phyloP scores from a whole-genome alignment of 441 rosid genomes.

The Erodium chrysanthum region DNA sequence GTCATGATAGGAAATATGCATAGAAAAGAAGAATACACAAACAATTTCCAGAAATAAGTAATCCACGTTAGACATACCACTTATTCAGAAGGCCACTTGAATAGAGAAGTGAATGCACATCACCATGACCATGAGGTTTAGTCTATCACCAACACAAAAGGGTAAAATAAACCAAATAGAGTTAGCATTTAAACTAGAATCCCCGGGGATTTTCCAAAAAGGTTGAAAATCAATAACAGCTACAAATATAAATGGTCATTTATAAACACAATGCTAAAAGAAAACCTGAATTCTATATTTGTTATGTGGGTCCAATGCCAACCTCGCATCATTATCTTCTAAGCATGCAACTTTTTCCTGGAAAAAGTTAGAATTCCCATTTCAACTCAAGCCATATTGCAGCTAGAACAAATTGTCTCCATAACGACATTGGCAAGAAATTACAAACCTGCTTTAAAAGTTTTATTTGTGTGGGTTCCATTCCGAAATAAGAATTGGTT shows the following conservation, averaged over 20 bases:
- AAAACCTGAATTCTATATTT: constrained; percentile 78
- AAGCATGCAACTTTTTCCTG: constrained; percentile 99
- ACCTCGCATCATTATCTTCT: constrained; percentile 83
- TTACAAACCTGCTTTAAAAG: constrained; percentile 80
- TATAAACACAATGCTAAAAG: not conserved
- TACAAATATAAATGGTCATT: not conserved
- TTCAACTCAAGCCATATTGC: constrained; percentile 11
- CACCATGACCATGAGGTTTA: constrained; percentile 98
- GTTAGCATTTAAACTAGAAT: not conserved
- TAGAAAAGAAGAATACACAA: not conserved
- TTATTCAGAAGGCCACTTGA: constrained; percentile 68
- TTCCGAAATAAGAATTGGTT: constrained; percentile 75
- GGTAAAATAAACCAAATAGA: constrained; percentile 8
- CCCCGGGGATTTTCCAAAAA: not conserved
- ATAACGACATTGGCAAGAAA: constrained; percentile 9
- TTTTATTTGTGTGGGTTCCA: constrained; percentile 73
- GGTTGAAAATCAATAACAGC: not conserved
- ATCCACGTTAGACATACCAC: constrained; percentile 38
- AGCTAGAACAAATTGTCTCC: not conserved
- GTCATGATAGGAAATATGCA: constrained; percentile 4
- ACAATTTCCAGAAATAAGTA: constrained; percentile 13
- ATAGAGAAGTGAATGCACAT: constrained; percentile 84
- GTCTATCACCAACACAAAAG: constrained; percentile 42
- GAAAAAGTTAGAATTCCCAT: constrained; percentile 8
- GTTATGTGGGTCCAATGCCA: constrained; percentile 74